Evolutionary conservation across 768 basidiomycete species (phyloP), one percentile per base, ranked within the genome.

Genomic region (Collybia nuda): DNA sequence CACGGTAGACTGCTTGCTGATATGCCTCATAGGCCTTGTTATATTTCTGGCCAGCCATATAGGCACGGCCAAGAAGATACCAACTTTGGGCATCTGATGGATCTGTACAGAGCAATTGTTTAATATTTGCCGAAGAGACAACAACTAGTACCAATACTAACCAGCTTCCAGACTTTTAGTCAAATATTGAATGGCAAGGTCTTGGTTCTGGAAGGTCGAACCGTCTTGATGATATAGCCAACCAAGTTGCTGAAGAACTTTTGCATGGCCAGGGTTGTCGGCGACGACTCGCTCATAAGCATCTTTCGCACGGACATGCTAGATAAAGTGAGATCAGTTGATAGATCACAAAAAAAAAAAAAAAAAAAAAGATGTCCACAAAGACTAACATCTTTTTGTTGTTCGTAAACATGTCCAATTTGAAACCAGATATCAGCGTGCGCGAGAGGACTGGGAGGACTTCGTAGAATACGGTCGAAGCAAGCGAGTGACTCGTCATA

Each of bases 401-500:
- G 95, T 69, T 98, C 97, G 61, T 91, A 93, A 17, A 98, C 96
- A 63, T 98, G 97, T 2, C 97, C 97, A 53, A 99, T 97, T 72
- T 99, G 97, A 83, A 98, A 98, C 94, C 95, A 98, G 56, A 99
- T 98, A 59, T 99, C 97, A 49, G 93, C 90, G 59, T 95, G 90
- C 14, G 95, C 96, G 26, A 99, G 85, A 1, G 97, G 97, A 56
- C 85, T 88, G 28, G 96, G 97, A 2, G 97, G 97, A 62, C 91
- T 95, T 54, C 90, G 89, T 47, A 98, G 85, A 56, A 99, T 98
- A 64, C 91, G 91, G 63, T 95, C 91, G 74, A 98, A 98, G 72
- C 97, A 98, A 47, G 82, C 80, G 2, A 99, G 78, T 9, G 86
- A 90, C 11, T 93, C 90, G 1, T 83, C 74, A 59, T 93, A 98